Conservation (phyloP, 2,329 filamentous ascomycete genomes). For the Zasmidium angulare region DNA sequence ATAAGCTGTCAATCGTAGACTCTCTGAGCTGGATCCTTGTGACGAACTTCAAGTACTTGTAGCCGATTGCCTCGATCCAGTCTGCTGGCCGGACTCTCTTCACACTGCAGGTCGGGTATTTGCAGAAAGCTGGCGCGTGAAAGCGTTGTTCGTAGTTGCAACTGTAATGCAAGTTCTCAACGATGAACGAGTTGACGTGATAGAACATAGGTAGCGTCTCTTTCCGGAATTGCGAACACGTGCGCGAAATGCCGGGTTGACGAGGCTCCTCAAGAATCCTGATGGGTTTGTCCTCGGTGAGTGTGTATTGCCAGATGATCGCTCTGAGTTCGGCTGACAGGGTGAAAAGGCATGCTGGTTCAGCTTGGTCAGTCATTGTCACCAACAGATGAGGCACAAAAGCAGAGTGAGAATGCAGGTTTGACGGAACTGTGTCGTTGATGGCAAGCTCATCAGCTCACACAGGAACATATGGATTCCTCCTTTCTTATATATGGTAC, state of each 20-base stretch:
- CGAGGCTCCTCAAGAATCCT: neutral
- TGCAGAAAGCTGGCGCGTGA: neutral
- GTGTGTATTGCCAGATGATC: neutral
- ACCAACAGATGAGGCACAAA: no score
- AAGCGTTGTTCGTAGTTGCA: neutral
- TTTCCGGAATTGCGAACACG: neutral
- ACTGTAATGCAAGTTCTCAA: neutral
- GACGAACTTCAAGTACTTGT: no score
- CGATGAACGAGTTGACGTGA: neutral
- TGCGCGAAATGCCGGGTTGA: neutral
- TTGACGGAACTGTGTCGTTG: no score
- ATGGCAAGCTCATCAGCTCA: no score
- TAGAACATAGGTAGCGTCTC: neutral
- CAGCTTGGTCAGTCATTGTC: no score
- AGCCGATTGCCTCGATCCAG: neutral
- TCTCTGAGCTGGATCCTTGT: no score
- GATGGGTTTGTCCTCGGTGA: neutral
- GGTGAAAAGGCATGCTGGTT: neutral
- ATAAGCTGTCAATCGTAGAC: no score
- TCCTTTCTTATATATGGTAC: no score
- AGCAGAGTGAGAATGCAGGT: no score
- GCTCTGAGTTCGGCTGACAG: neutral
- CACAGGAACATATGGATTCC: no score
- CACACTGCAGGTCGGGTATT: neutral
- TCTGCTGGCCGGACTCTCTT: neutral